Percentiles rank a stretch among this genome's conserved stretches.
These are phyloP conservation scores for Backusella sp. DNA, from an alignment of 192 early-diverging fungal species.

Conservation along the genomic window DNA sequence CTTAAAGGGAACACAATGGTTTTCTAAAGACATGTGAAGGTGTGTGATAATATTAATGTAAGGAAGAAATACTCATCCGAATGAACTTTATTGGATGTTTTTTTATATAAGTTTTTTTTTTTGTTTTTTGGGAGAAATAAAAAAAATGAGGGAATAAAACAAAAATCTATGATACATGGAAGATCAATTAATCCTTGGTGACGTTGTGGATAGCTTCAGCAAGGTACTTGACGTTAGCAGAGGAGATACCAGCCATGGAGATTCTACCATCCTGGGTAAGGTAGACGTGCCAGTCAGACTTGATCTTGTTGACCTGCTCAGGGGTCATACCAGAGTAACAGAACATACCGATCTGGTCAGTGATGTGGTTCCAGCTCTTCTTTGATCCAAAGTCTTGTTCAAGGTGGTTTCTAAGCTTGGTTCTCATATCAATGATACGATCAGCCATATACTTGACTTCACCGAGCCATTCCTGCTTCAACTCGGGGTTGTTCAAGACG, in stretches of 20 bases:
- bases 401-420: slow-evolving; percentile 71
- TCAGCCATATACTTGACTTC: slow-evolving; percentile 98
- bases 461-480: slow-evolving; percentile 82
- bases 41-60: slow-evolving; percentile 6
- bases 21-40: neutral
- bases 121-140: neutral
- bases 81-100: neutral
- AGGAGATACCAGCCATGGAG: slow-evolving; percentile 94
- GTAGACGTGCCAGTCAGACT: slow-evolving; percentile 86
- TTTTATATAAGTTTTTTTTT: neutral
- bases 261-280: slow-evolving; percentile 94
- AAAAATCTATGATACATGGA: slow-evolving; percentile 4
- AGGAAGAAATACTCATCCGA: slow-evolving; percentile 7
- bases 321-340: slow-evolving; percentile 91
- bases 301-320: slow-evolving; percentile 84
- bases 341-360: slow-evolving; percentile 96
- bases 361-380: slow-evolving; percentile 86
- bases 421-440: slow-evolving; percentile 91
- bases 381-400: slow-evolving; percentile 80
- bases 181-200: slow-evolving; percentile 58
- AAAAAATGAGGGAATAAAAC: neutral
- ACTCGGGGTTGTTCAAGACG: slow-evolving; percentile 73
- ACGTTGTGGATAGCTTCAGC: slow-evolving; percentile 95
- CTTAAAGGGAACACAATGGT: slow-evolving; percentile 5
- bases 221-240: slow-evolving; percentile 92